Base-by-base conservation (phyloP, 2,329 filamentous ascomycete genomes). In the Alternaria novae-zelandiae region DNA sequence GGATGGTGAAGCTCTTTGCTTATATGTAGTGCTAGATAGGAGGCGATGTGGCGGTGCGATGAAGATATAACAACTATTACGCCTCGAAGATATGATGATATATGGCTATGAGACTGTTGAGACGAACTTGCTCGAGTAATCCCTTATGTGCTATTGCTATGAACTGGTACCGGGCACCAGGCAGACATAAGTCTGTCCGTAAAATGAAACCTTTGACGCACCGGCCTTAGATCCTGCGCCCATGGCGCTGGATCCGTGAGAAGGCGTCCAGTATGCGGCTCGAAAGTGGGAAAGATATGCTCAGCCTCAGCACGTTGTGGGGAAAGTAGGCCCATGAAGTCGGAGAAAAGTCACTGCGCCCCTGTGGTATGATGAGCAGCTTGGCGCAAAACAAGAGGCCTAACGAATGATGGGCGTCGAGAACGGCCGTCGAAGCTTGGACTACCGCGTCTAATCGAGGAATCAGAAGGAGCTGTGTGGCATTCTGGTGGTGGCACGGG, bases 301-400 rank as follows among this genome's bases (percentile, higher is more conserved):
- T 77, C 75, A 78, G 76, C 72, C 73, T 73, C 72, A 71, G 55
- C 62, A 54, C 65, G 49, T 65, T 63, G 67, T 66, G 72, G 70
- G 70, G 67, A 67, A 73, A 69, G 32, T 65, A 58, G 58, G 50
- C 59, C 36, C 57, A 47, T 41, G 60, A 50, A 61, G 44, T 67
- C 11, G 58, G 47, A 49, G 53, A 64, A 41, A 56, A 59, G 68
- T 67, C 60, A 67, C 66, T 63, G 53, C 28, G 66, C 63, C 63
- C 64, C 67, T 63, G 49, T 54, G 44, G 44, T 43, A 63, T 61
- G 49, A 53, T 58, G 32, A 45, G 60, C 49, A 64, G 55, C 54
- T 59, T 53, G 41, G 59, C 44, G 20, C 49, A 59, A 58, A 44
- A 57, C 53, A 57, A 63, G 47, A 61, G 64, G 47, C 43, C 61